Evolutionary conservation across 2,329 filamentous ascomycete genomes (phyloP).

Genomic region (Botryotinia convoluta): DNA sequence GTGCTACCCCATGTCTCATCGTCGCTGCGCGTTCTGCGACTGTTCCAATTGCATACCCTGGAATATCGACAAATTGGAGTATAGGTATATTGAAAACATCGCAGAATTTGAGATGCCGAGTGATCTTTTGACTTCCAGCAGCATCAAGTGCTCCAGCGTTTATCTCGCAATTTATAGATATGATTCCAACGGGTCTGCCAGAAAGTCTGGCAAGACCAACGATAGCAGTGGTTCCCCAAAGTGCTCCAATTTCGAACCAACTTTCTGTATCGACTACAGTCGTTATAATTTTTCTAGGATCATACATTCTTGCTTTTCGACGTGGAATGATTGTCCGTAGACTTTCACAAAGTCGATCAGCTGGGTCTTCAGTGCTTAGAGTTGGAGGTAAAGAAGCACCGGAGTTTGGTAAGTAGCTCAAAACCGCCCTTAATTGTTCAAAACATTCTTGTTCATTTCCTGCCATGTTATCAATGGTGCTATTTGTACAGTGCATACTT

Average conservation of each 20-base stretch:
- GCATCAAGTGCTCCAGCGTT: constrained; percentile 61
- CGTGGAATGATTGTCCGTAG: constrained; percentile 58
- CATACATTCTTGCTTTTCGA: constrained; percentile 58
- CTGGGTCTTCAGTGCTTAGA: constrained; percentile 47
- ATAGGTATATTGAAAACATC: constrained; percentile 65
- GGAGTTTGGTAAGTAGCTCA: constrained; percentile 57
- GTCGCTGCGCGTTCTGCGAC: constrained; percentile 60
- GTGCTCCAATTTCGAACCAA: constrained; percentile 62
- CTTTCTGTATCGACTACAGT: constrained; percentile 54
- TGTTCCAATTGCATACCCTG: constrained; percentile 62
- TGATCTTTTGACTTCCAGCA: constrained; percentile 58
- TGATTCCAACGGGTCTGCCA: constrained; percentile 56
- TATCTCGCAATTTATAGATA: constrained; percentile 60
- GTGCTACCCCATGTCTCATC: constrained; percentile 62
- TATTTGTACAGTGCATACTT: constrained; percentile 60
- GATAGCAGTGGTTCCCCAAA: constrained; percentile 62
- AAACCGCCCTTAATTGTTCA: constrained; percentile 55
- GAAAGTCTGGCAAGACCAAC: constrained; percentile 57
- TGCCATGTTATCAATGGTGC: constrained; percentile 64
- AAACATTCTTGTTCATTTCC: constrained; percentile 60
- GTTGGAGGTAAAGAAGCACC: constrained; percentile 54
- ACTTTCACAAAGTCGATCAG: constrained; percentile 47
- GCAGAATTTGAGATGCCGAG: constrained; percentile 58
- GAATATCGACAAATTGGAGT: constrained; percentile 61
- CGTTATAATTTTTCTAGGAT: constrained; percentile 55